These are phyloP conservation scores for Jacaranda copaia DNA, from an alignment of 257 asterid genomes.

Conservation along the genomic window DNA sequence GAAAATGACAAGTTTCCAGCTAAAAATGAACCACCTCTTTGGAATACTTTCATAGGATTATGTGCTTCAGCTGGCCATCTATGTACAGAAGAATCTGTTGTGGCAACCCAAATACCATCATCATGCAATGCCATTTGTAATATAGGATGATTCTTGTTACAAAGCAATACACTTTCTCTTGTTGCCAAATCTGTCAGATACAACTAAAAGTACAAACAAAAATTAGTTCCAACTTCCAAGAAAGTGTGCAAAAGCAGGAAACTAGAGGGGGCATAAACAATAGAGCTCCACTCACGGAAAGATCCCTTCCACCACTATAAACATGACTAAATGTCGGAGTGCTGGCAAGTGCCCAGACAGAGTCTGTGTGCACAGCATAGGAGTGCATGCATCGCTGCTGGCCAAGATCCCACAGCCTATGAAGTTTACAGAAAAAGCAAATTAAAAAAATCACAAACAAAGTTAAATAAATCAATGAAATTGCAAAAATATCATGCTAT, in stretches of 20 bases:
- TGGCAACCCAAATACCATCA: slow-evolving; percentile 86
- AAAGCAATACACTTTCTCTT: slow-evolving; percentile 82
- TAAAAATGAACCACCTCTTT: slow-evolving; percentile 87
- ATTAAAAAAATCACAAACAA: slow-evolving; percentile 10
- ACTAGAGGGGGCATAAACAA: slow-evolving; percentile 13
- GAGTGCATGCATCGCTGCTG: slow-evolving; percentile 92
- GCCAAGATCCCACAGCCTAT: slow-evolving; percentile 92
- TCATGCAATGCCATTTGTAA: slow-evolving; percentile 76
- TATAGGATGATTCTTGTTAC: slow-evolving; percentile 77
- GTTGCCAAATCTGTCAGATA: slow-evolving; percentile 87
- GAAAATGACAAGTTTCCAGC: slow-evolving; percentile 94
- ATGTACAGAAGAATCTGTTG: slow-evolving; percentile 85
- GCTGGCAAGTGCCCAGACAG: slow-evolving; percentile 96
- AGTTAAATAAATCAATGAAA: slow-evolving; percentile 17
- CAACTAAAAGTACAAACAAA: slow-evolving; percentile 54
- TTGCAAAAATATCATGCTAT: background rate
- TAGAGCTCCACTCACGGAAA: slow-evolving; percentile 65
- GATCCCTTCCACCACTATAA: slow-evolving; percentile 92
- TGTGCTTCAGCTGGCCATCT: slow-evolving; percentile 84
- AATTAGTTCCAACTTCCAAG: slow-evolving; percentile 35
- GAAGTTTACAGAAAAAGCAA: background rate
- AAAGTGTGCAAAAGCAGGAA: slow-evolving; percentile 19
- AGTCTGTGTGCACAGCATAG: slow-evolving; percentile 91
- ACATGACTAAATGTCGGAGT: slow-evolving; percentile 85
- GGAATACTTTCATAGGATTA: slow-evolving; percentile 69